Percentiles rank a stretch among this genome's conserved stretches.
These are phyloP conservation scores for Wickerhamiella kurtzmanii DNA, from an alignment of 805 yeast genomes.

Conservation along the genomic window DNA sequence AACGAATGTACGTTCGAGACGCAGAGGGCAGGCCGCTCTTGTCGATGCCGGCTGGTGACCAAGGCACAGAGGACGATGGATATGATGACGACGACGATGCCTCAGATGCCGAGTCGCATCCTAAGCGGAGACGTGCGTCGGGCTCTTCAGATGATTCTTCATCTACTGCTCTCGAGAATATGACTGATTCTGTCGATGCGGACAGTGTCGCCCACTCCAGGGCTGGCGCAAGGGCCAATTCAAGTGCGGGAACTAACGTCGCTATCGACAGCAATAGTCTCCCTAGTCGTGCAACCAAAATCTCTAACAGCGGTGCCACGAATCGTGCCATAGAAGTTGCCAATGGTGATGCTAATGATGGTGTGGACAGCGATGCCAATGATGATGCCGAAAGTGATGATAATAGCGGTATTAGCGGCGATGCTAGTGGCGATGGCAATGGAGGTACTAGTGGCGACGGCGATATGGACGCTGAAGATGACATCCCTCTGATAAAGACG, in stretches of 20 bases:
- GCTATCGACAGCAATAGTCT: not conserved
- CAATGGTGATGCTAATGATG: not conserved
- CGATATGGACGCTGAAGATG: no score
- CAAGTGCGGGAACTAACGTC: no score
- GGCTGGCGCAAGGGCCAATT: no score
- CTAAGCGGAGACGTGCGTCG: no score
- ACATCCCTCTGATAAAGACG: no score
- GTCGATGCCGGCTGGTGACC: no score
- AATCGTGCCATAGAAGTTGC: not conserved
- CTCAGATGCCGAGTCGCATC: not conserved
- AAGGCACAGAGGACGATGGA: not conserved
- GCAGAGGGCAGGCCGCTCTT: no score
- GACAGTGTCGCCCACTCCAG: no score
- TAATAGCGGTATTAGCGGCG: not conserved
- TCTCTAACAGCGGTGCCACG: not conserved
- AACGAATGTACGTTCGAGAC: conserved; percentile 1
- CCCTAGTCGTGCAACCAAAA: not conserved
- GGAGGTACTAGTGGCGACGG: no score
- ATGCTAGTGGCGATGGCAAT: not conserved
- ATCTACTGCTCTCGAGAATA: no score
- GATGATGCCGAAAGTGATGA: not conserved
- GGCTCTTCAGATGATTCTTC: no score
- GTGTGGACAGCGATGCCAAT: not conserved
- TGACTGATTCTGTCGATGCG: no score
- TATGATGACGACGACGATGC: not conserved